These are phyloP conservation scores for Trichoderma aggressivum DNA, from an alignment of 2,329 filamentous ascomycete genomes.

Conservation along the genomic window DNA sequence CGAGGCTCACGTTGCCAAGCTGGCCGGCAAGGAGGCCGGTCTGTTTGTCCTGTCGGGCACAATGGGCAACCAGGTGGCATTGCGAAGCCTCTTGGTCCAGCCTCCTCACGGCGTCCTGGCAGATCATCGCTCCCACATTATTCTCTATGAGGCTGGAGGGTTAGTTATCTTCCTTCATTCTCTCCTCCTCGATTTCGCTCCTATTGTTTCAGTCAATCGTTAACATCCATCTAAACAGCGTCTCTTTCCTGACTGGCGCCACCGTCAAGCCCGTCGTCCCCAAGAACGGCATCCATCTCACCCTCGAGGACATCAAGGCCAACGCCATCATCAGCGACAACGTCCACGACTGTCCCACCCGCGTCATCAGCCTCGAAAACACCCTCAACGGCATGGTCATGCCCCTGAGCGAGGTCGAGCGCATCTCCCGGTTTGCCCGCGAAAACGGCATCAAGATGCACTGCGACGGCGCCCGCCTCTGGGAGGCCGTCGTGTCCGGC, in stretches of 20 bases:
- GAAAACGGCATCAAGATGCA: slow-evolving; percentile 65
- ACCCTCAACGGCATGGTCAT: slow-evolving; percentile 77
- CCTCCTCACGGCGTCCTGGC: slow-evolving; percentile 79
- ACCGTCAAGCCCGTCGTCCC: slow-evolving; percentile 65
- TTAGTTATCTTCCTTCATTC: slow-evolving; percentile 28
- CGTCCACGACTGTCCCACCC: slow-evolving; percentile 75
- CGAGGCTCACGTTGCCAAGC: slow-evolving; percentile 67
- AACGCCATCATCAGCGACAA: slow-evolving; percentile 64
- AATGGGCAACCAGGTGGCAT: slow-evolving; percentile 87
- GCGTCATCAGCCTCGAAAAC: slow-evolving; percentile 80
- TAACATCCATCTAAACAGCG: slow-evolving; percentile 42
- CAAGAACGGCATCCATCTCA: slow-evolving; percentile 68
- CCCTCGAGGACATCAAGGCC: slow-evolving; percentile 70
- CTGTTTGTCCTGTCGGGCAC: slow-evolving; percentile 86
- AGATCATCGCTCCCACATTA: slow-evolving; percentile 75
- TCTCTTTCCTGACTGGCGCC: slow-evolving; percentile 69
- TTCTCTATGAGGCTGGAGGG: slow-evolving; percentile 64
- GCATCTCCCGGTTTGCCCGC: slow-evolving; percentile 68
- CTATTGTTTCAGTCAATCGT: background rate
- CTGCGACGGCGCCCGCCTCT: slow-evolving; percentile 75
- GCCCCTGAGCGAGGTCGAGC: slow-evolving; percentile 66
- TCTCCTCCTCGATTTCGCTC: background rate
- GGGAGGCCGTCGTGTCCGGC: slow-evolving; percentile 73
- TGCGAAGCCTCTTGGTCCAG: slow-evolving; percentile 72
- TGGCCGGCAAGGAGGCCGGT: slow-evolving; percentile 72